These are phyloP conservation scores for Paramecium pentaurelia DNA, from an alignment of 73 alveolate species.

Conservation along the genomic window DNA sequence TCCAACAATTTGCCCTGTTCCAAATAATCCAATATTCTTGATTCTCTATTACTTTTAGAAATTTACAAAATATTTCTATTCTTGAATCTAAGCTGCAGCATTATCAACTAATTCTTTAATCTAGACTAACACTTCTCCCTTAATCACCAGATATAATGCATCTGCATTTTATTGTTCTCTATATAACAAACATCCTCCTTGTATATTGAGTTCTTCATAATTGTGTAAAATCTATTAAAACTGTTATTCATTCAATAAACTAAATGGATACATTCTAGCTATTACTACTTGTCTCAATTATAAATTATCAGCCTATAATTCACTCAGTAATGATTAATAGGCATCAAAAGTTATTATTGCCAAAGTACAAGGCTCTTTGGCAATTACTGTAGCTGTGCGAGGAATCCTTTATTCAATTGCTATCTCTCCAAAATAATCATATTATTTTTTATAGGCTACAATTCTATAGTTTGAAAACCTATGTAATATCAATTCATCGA, in stretches of 20 bases:
- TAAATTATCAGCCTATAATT: background rate
- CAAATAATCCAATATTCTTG: background rate
- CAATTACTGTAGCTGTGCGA: slow-evolving; percentile 4
- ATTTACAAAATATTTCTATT: background rate
- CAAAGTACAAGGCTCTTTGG: background rate
- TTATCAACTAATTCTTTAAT: background rate
- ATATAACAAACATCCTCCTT: background rate
- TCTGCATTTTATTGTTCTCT: background rate
- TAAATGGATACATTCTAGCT: background rate
- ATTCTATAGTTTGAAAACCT: background rate
- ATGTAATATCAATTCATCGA: background rate
- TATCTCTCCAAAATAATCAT: slow-evolving; percentile 29
- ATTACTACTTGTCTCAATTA: background rate
- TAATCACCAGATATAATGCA: background rate
- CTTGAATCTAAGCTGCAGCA: background rate
- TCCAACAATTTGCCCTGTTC: background rate
- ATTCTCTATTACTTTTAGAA: background rate
- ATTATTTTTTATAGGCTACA: background rate
- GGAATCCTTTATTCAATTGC: background rate
- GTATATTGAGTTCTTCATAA: background rate
- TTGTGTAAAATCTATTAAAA: background rate
- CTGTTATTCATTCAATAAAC: background rate
- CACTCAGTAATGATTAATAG: background rate
- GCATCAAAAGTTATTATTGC: slow-evolving; percentile 12
- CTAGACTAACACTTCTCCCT: background rate